These are phyloP conservation scores for Neurospora hispaniola DNA, from an alignment of 495 filamentous ascomycete species.

Conservation along the genomic window DNA sequence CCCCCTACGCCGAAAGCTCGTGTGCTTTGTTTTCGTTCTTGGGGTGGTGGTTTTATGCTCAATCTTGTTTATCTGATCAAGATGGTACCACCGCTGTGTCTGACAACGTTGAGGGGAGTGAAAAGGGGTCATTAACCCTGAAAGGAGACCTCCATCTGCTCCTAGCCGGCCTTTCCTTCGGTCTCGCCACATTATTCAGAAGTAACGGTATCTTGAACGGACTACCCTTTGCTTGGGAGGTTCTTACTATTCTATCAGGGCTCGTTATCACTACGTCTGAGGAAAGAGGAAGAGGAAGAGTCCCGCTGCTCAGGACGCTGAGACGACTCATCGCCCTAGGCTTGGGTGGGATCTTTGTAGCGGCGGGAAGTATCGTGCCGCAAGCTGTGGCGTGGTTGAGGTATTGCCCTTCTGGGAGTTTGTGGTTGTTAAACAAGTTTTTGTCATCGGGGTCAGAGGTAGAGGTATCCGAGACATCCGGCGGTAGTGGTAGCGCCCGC, in stretches of 20 bases:
- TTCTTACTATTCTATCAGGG: conserved; percentile 41
- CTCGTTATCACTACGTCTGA: background rate
- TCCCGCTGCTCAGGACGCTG: conserved; percentile 20
- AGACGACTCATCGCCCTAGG: conserved; percentile 45
- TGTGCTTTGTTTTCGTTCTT: conserved; percentile 70
- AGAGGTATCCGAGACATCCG: conserved; percentile 8
- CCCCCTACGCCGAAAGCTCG: conserved; percentile 72
- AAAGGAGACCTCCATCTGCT: conserved; percentile 39
- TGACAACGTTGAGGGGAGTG: conserved; percentile 2
- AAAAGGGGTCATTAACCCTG: rapidly evolving
- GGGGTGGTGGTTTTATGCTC: conserved; percentile 61
- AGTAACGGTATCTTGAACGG: conserved; percentile 87
- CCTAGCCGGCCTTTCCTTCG: conserved; percentile 56
- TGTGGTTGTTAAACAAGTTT: background rate
- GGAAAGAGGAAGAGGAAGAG: background rate
- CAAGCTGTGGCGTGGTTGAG: conserved; percentile 64
- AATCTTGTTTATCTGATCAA: conserved; percentile 29
- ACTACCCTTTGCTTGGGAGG: conserved; percentile 36
- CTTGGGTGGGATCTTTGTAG: conserved; percentile 56
- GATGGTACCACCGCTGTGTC: conserved; percentile 13
- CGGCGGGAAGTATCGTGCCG: conserved; percentile 54
- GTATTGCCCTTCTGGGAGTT: conserved; percentile 44
- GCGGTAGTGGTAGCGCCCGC: background rate
- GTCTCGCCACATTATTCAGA: conserved; percentile 61
- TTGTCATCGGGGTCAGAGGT: background rate